Evolutionary conservation across 441 rosid genomes (phyloP).

Genomic region (Adansonia grandidieri): DNA sequence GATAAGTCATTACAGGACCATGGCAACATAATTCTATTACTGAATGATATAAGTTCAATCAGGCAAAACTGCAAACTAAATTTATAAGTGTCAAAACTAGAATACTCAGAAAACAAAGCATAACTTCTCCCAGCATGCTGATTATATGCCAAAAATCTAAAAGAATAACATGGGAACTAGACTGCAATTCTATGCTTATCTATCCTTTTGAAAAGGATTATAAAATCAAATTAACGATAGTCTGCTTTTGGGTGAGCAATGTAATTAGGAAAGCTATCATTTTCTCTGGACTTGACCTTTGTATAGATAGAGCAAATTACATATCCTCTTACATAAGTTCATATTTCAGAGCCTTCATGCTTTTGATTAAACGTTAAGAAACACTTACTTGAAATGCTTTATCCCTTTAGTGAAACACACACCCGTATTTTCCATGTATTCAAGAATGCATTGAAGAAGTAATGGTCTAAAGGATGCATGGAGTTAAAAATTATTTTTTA

Average conservation of each 20-base stretch:
- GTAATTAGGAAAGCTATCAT: too few species aligned
- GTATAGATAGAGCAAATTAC: not conserved
- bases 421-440: constrained; percentile 35
- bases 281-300: too few species aligned
- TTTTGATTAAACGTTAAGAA: not conserved
- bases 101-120: not conserved
- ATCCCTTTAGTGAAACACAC: constrained; percentile 39
- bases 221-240: not conserved
- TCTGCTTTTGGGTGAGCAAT: too few species aligned
- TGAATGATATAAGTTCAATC: not conserved
- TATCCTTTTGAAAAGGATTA: not conserved
- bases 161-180: not conserved
- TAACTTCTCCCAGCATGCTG: constrained; percentile 9
- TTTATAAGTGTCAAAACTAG: not conserved
- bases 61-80: not conserved
- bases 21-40: constrained; percentile 5
- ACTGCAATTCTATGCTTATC: constrained; percentile 5
- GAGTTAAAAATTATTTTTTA: constrained; percentile 16
- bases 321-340: not conserved
- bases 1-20: not conserved
- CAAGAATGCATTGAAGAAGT: constrained; percentile 28
- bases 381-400: constrained; percentile 30
- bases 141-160: constrained; percentile 1
- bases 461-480: constrained; percentile 31
- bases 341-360: not conserved